A percentile compares a stretch with the other conserved stretches of the same genome.
phyloP scores from a whole-genome alignment of 768 basidiomycete genomes.

The Cystofilobasidium capitatum region DNA sequence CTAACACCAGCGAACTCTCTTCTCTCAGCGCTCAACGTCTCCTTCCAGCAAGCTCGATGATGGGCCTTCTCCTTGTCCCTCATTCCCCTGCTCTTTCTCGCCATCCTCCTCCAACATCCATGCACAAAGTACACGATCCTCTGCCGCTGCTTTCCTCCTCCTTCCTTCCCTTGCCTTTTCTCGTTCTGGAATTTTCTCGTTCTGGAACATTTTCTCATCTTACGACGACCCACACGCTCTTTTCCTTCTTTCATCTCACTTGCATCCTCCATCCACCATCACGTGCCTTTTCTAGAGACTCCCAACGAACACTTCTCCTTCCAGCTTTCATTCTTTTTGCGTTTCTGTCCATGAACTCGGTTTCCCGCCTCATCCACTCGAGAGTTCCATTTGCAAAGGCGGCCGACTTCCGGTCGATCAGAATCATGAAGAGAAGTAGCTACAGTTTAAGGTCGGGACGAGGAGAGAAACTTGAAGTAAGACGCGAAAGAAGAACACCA shows the following conservation, averaged over 20 bases:
- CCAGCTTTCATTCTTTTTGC: no score
- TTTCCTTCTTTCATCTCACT: neutral
- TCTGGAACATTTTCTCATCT: neutral
- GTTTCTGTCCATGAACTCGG: constrained; percentile 5
- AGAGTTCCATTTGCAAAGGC: no score
- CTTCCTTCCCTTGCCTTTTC: neutral
- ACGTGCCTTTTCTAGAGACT: neutral
- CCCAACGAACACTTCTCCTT: constrained; percentile 5
- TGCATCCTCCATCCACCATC: neutral
- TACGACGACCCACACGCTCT: neutral
- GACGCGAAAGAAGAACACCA: no score
- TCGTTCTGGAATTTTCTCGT: no score
- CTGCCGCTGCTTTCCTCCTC: neutral
- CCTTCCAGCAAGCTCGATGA: neutral
- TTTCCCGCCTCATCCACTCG: no score
- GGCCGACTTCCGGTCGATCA: no score
- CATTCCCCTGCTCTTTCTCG: constrained; percentile 69
- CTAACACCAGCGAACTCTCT: neutral
- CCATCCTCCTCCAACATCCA: constrained; percentile 59
- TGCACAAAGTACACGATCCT: constrained; percentile 22
- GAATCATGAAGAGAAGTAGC: no score
- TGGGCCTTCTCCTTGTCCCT: constrained; percentile 70
- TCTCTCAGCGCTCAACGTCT: neutral
- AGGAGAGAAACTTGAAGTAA: no score
- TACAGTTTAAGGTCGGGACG: no score